Evolutionary conservation across 179 eudicot genomes (phyloP).

Genomic region (Vitellaria paradoxa): DNA sequence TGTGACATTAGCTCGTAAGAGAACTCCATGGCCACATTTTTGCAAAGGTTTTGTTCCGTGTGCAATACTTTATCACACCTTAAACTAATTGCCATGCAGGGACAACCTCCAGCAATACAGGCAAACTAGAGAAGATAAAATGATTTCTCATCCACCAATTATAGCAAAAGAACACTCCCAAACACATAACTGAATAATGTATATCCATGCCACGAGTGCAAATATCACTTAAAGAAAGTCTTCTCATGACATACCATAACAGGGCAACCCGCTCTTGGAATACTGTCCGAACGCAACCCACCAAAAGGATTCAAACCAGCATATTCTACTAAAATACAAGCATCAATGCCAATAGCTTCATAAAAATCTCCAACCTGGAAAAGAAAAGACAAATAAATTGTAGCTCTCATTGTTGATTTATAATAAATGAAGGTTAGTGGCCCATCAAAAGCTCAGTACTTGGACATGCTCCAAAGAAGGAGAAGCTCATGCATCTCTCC

Average conservation of each 20-base stretch:
- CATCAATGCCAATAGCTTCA: constrained; percentile 95
- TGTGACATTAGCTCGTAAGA: too few relatives aligned
- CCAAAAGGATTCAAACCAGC: constrained; percentile 99
- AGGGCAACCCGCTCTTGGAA: constrained; percentile 99
- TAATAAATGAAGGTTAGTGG: background rate
- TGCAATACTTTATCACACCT: too few relatives aligned
- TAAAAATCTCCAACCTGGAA: constrained; percentile 93
- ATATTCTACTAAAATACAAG: constrained; percentile 93
- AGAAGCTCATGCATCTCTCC: too few relatives aligned
- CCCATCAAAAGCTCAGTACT: background rate
- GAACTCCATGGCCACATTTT: background rate
- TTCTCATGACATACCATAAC: constrained; percentile 59
- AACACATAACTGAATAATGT: background rate
- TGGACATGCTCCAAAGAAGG: background rate
- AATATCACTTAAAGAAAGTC: too few relatives aligned
- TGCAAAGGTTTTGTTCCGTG: background rate
- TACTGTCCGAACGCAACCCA: constrained; percentile 90
- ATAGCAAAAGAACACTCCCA: background rate
- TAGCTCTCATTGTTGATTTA: background rate
- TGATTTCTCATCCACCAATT: constrained; percentile 3
- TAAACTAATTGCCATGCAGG: too few relatives aligned
- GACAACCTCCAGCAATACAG: background rate
- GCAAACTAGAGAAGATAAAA: background rate
- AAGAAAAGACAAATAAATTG: background rate
- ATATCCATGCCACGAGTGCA: background rate